Conservation (phyloP, 2,329 filamentous ascomycete genomes). For the Calonectria multiphialidica region DNA sequence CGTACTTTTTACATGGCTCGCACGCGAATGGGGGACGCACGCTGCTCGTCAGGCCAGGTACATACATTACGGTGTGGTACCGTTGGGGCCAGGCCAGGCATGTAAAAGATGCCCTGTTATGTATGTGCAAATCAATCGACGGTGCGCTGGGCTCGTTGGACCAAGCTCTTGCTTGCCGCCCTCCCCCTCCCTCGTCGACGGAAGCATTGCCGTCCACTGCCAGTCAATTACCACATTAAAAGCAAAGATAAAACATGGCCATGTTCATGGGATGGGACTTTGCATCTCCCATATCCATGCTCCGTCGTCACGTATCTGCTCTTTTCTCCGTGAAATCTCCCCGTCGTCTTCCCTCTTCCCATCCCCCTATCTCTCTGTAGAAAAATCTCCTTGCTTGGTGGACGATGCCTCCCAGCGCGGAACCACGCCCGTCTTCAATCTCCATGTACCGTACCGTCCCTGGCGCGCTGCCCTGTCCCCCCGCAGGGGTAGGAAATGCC, state of each 20-base stretch:
- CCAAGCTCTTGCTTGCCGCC: slow-evolving; percentile 4
- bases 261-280: neutral
- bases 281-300: slow-evolving; percentile 10
- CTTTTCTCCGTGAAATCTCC: neutral
- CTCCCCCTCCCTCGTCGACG: neutral
- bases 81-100: neutral
- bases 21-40: neutral
- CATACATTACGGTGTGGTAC: neutral
- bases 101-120: neutral
- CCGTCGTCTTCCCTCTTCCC: neutral
- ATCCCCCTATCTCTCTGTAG: neutral
- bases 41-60: neutral
- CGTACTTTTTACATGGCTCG: slow-evolving; percentile 3
- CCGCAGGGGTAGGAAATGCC: neutral
- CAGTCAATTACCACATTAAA: slow-evolving; percentile 8
- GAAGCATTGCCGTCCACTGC: neutral
- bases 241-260: slow-evolving; percentile 20
- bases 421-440: slow-evolving; percentile 29
- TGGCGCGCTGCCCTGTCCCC: neutral
- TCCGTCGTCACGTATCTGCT: neutral
- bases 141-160: neutral
- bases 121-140: neutral
- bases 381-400: slow-evolving; percentile 5
- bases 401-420: slow-evolving; percentile 22
- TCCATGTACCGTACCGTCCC: slow-evolving; percentile 13